Evolutionary conservation across 2,329 filamentous ascomycete species (phyloP), one percentile per base, ranked within the genome.

Genomic region (Raffaelea ambrosiae): DNA sequence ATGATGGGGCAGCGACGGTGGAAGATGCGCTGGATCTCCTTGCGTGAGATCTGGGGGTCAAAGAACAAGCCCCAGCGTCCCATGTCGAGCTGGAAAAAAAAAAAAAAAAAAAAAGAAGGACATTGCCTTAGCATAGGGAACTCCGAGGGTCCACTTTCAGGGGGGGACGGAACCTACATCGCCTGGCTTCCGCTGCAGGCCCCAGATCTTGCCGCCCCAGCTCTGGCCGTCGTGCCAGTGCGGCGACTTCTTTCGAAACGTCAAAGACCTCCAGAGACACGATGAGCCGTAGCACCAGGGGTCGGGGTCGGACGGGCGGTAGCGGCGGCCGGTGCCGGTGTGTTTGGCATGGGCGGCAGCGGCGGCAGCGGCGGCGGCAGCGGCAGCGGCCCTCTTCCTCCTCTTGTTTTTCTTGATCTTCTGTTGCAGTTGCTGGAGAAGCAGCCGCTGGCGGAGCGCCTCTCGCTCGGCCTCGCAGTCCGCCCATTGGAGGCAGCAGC

Each of bases 181-280:
- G 7, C 18, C 35, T 38, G 14, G 35, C 16, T 38, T 26, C 2
- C 53, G 45, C n/a, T 36, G 36, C 0, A 55, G 2, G 1, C 53
- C 53, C 48, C 46, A 48, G 33, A 55, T 29, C 18, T 51, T 51
- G 44, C 51, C 52, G 35, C 52, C 53, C 53, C 53, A 55, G 19
- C 36, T 45, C 38, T 44, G 39, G 36, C 53, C 53, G 29, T 53
- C 53, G 23, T 51, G 52, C 53, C 53, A 55, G 40, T 55, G 53
- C 13, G 53, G n/a, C n/a, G n/a, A n/a, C n/a, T n/a, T n/a, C n/a
- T n/a, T n/a, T n/a, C n/a, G n/a, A n/a, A n/a, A n/a, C n/a, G n/a
- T n/a, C 16, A 47, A 36, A 3, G 51, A 20, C 19, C 31, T 36
- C 16, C 8, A 2, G n/a, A 26, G 23, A 31, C 40, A 42, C 21